Percentiles rank a stretch among this genome's conserved stretches.
These are phyloP conservation scores for Malania oleifera DNA, from an alignment of 164 flowering plant species.

Conservation along the genomic window DNA sequence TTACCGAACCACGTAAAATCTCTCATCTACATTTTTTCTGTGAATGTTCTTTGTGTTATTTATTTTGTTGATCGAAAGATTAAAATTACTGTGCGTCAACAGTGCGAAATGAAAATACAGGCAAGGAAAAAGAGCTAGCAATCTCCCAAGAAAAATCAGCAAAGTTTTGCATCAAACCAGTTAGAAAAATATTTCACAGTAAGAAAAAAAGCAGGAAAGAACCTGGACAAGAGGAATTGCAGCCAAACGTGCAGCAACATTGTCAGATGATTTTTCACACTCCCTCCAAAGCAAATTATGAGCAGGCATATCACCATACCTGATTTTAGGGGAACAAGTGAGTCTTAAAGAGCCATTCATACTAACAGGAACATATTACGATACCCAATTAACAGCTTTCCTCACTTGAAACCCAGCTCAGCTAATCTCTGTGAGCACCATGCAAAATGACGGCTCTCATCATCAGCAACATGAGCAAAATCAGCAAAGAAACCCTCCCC, in stretches of 20 bases:
- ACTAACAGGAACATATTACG: background rate
- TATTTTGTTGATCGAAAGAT: too few species aligned
- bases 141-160: too few species aligned
- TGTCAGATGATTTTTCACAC: slow-evolving; percentile 78
- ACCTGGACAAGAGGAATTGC: slow-evolving; percentile 94
- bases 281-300: slow-evolving; percentile 97
- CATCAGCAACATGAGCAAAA: slow-evolving; percentile 97
- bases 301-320: slow-evolving; percentile 99
- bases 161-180: too few species aligned
- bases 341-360: background rate
- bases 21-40: too few species aligned
- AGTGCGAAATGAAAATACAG: background rate
- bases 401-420: slow-evolving; percentile 89
- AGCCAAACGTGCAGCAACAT: slow-evolving; percentile 87
- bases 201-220: slow-evolving; percentile 4
- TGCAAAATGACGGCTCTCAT: slow-evolving; percentile 92
- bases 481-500: slow-evolving; percentile 85
- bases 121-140: too few species aligned
- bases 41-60: too few species aligned
- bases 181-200: too few species aligned
- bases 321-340: slow-evolving; percentile 11
- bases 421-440: slow-evolving; percentile 93
- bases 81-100: too few species aligned
- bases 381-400: slow-evolving; percentile 3
- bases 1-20: too few species aligned